Conservation (phyloP, 2,329 filamentous ascomycete species). For the Neofusicoccum ribis region DNA sequence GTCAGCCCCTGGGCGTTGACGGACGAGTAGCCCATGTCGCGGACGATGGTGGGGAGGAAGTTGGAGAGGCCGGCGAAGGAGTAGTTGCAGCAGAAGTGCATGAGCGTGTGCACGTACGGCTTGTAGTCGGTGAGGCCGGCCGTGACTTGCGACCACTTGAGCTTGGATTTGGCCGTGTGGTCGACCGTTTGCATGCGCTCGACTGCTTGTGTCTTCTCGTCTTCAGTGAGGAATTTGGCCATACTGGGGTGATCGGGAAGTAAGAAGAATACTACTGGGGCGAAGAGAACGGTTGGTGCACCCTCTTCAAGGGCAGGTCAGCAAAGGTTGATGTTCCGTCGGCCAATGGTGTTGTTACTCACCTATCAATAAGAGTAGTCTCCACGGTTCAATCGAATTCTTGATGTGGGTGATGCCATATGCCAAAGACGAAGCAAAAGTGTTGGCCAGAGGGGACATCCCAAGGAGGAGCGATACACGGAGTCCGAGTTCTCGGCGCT, state of each 20-base stretch:
- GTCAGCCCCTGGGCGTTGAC: conserved; percentile 45
- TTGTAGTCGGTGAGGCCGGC: conserved; percentile 40
- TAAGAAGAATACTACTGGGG: conserved; percentile 32
- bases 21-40: conserved; percentile 42
- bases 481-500: conserved; percentile 33
- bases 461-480: conserved; percentile 31
- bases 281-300: conserved; percentile 31
- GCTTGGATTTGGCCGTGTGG: conserved; percentile 35
- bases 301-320: conserved; percentile 24
- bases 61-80: conserved; percentile 43
- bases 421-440: conserved; percentile 36
- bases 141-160: conserved; percentile 41
- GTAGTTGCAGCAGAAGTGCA: conserved; percentile 44
- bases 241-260: conserved; percentile 34
- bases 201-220: conserved; percentile 28
- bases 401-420: conserved; percentile 36
- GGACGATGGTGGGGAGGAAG: conserved; percentile 45
- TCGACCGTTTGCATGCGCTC: conserved; percentile 47
- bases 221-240: conserved; percentile 30
- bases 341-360: neutral
- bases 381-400: conserved; percentile 30
- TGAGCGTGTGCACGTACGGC: conserved; percentile 38
- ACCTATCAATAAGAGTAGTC: conserved; percentile 36
- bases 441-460: conserved; percentile 35
- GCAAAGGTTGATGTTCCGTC: too few relatives aligned